Evolutionary conservation across 257 asterid genomes (phyloP).

Genomic region (Gentiana dahurica): DNA sequence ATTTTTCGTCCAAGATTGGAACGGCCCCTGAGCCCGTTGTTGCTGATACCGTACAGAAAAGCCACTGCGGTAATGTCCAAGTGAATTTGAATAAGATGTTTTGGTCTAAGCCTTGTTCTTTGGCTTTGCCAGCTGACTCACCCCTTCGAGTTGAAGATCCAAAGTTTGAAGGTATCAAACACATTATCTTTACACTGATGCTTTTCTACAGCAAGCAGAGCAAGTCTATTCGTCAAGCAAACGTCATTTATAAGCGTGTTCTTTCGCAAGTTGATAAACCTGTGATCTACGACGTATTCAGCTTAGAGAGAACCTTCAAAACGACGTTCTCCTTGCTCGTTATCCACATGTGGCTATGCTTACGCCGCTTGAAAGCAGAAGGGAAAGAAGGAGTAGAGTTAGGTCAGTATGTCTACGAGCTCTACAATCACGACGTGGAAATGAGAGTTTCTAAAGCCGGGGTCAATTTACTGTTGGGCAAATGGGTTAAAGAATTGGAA

Average conservation of each 20-base stretch:
- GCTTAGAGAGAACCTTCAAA: constrained; percentile 89
- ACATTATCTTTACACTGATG: constrained; percentile 52
- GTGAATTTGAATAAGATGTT: constrained; percentile 81
- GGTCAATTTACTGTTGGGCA: constrained; percentile 72
- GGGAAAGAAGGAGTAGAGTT: constrained; percentile 88
- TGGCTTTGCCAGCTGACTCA: constrained; percentile 70
- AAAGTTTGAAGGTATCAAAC: constrained; percentile 51
- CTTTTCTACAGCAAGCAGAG: constrained; percentile 86
- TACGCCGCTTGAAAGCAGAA: constrained; percentile 79
- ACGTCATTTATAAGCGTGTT: constrained; percentile 66
- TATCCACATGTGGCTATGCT: constrained; percentile 91
- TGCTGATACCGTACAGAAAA: constrained; percentile 13
- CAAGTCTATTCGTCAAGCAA: constrained; percentile 73
- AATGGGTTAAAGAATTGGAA: constrained; percentile 97
- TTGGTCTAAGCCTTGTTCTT: constrained; percentile 81
- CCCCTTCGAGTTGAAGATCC: constrained; percentile 63
- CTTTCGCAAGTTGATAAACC: constrained; percentile 67
- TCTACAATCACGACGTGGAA: constrained; percentile 85
- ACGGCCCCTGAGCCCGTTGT: constrained; percentile 27
- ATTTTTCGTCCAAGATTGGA: constrained; percentile 42
- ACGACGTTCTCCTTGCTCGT: constrained; percentile 82
- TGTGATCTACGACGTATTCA: constrained; percentile 78
- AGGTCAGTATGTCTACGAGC: constrained; percentile 86
- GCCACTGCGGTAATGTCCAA: constrained; percentile 18
- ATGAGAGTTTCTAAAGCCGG: constrained; percentile 92